Evolutionary conservation across 2,329 filamentous ascomycete genomes (phyloP).

Genomic region (Claviceps arundinis): DNA sequence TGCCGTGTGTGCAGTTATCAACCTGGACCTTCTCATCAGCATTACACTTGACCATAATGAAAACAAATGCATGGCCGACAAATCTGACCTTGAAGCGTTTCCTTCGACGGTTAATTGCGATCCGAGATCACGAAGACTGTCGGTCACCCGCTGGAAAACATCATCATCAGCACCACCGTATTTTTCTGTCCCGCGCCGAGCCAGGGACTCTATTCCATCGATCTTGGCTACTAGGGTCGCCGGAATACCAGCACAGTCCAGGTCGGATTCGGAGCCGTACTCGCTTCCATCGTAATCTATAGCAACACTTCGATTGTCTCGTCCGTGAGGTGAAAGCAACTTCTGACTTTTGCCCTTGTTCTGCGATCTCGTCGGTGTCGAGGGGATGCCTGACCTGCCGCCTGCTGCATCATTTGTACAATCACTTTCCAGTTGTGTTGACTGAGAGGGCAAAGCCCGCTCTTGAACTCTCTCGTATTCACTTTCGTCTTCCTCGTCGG

Average conservation of each 20-base stretch:
- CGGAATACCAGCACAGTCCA: constrained; percentile 56
- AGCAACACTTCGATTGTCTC: constrained; percentile 36
- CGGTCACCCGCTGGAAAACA: constrained; percentile 55
- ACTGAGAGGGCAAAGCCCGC: background rate
- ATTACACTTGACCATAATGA: background rate
- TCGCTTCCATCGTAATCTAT: constrained; percentile 61
- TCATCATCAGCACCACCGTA: constrained; percentile 52
- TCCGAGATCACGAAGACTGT: constrained; percentile 57
- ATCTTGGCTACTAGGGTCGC: constrained; percentile 55
- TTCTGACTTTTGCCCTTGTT: constrained; percentile 28
- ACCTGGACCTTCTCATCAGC: constrained; percentile 27
- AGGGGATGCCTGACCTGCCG: constrained; percentile 8
- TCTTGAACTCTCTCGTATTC: constrained; percentile 29
- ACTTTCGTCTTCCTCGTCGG: constrained; percentile 49
- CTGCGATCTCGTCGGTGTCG: constrained; percentile 19
- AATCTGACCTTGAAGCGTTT: constrained; percentile 50
- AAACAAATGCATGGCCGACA: background rate
- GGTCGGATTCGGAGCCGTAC: constrained; percentile 59
- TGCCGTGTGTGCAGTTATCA: constrained; percentile 64
- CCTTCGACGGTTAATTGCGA: constrained; percentile 61
- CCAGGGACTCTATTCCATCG: constrained; percentile 58
- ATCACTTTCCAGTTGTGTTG: background rate
- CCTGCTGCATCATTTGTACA: background rate
- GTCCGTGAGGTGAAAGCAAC: constrained; percentile 29
- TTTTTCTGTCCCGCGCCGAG: constrained; percentile 50